Evolutionary conservation across 1,284 basidiomycete species (phyloP), one percentile per base, ranked within the genome.

Genomic region (Tilletia walkeri): DNA sequence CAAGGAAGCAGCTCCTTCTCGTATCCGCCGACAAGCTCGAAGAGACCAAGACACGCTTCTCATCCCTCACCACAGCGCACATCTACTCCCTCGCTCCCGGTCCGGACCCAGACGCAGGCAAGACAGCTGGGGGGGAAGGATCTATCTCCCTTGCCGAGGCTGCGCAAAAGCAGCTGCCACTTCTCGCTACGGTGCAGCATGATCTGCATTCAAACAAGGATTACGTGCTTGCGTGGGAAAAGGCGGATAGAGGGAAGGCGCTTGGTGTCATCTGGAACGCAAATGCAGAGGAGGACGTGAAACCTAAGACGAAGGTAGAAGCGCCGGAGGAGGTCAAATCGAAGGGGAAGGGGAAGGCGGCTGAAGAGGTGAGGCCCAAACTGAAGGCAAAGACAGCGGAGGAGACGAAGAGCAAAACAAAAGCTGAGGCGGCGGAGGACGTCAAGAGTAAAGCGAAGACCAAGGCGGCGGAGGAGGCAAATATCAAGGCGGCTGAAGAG

Each of bases 71-170:
- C 2, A 71, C 70, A 0, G 73, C 71, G 61, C 75, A 78, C 63
- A 72, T 79, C 69, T 79, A 79, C 69, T 76, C 78, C 50, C 65
- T 79, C 66, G 73, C 75, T 18, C 69, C 75, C 3, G 73, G 74
- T 7, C 65, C 54, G 63, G 9, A 48, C 73, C 9, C 75, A 76
- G 30, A 18, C 34, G 10, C 24, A n/a, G 2, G 16, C 66, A 38
- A 41, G 24, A 7, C 34, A 10, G 18, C 30, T 48, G 38, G 10
- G 65, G n/a, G n/a, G 12, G 20, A 7, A 30, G 41, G 18, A 66
- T 14, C 50, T 10, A 68, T 12, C 14, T 39, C 41, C 12, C 39
- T 48, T 18, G 34, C 47, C 0, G 59, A 71, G 24, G 67, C 54
- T 6, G 67, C 69, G 39, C 54, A 34, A 20, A 63, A 63, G 34